Percentiles rank a stretch among this genome's conserved stretches.
phyloP scores from a whole-genome alignment of 192 early-diverging fungal genomes.

The Podila epicladia region DNA sequence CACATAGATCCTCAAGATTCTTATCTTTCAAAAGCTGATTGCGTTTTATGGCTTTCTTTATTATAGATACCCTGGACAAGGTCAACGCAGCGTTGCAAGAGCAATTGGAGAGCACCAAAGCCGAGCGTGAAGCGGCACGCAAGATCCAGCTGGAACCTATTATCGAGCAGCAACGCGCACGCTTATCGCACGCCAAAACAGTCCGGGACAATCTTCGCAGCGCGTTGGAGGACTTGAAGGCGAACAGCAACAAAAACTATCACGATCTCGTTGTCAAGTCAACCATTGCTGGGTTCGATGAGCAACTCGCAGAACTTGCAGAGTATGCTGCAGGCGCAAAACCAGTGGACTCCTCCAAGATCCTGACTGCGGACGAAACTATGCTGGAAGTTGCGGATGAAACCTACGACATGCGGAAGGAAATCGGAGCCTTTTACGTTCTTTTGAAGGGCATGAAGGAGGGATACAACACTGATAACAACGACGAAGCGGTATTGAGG shows the following conservation, averaged over 20 bases:
- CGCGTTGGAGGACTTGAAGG: slow-evolving; percentile 62
- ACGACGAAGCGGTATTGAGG: slow-evolving; percentile 38
- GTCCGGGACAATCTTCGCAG: slow-evolving; percentile 41
- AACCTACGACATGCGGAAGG: slow-evolving; percentile 28
- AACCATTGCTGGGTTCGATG: slow-evolving; percentile 70
- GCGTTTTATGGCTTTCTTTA: neutral
- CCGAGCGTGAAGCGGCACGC: slow-evolving; percentile 34
- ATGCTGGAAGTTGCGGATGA: slow-evolving; percentile 1
- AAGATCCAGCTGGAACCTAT: slow-evolving; percentile 22
- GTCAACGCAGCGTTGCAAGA: slow-evolving; percentile 18
- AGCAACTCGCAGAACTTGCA: slow-evolving; percentile 63
- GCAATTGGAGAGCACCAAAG: slow-evolving; percentile 18
- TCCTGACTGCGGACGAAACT: slow-evolving; percentile 1
- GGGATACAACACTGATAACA: slow-evolving; percentile 36
- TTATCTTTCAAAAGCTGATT: neutral
- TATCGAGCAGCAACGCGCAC: slow-evolving; percentile 23
- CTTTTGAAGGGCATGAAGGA: slow-evolving; percentile 41
- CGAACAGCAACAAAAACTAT: slow-evolving; percentile 76
- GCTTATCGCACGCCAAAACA: slow-evolving; percentile 25
- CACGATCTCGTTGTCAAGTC: slow-evolving; percentile 75
- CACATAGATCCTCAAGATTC: neutral
- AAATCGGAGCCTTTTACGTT: slow-evolving; percentile 30
- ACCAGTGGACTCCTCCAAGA: neutral
- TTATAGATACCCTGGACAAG: slow-evolving; percentile 12
- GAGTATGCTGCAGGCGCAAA: neutral